These are phyloP conservation scores for Mitragyna speciosa DNA, from an alignment of 257 asterid genomes.

Conservation along the genomic window DNA sequence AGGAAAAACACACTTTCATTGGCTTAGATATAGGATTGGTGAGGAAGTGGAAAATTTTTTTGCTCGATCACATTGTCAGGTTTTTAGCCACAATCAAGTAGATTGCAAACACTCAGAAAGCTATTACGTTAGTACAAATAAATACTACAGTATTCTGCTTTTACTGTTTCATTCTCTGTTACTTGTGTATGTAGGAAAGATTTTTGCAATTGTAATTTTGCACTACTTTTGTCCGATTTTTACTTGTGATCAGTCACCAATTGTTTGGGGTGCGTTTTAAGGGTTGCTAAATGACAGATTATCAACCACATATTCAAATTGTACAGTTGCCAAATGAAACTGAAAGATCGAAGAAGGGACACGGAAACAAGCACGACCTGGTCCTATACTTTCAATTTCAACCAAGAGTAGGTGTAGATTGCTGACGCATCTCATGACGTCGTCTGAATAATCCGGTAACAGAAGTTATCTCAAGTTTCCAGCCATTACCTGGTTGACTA, in stretches of 20 bases:
- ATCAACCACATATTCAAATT: not conserved
- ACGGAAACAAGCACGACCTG: not conserved
- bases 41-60: no score
- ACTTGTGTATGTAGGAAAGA: not conserved
- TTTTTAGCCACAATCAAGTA: no score
- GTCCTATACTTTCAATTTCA: not conserved
- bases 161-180: no score
- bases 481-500: not conserved
- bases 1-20: no score
- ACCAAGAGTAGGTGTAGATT: not conserved
- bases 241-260: no score
- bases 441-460: not conserved
- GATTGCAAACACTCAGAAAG: no score
- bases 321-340: not conserved
- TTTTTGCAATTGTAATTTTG: not conserved
- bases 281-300: not conserved
- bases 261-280: not conserved
- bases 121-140: no score
- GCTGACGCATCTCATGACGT: not conserved
- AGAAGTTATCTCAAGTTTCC: not conserved
- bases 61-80: no score
- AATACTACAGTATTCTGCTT: not conserved
- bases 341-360: not conserved
- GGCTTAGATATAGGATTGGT: no score
- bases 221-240: not conserved